phyloP scores from a whole-genome alignment of 192 early-diverging fungal species.

The Geranomyces michiganensis region DNA sequence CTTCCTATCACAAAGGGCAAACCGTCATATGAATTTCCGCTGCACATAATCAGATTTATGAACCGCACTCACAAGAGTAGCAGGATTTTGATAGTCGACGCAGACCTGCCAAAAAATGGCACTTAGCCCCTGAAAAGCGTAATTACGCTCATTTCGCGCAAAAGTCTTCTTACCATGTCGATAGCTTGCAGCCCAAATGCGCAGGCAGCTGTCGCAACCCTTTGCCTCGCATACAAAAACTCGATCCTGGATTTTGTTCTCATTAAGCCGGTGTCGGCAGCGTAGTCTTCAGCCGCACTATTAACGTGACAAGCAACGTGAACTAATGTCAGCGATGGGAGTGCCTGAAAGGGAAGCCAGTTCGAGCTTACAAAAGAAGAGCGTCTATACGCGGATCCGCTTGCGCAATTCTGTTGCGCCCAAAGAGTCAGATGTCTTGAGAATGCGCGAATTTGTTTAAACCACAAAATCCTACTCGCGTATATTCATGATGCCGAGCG shows the following conservation, averaged over 20 bases:
- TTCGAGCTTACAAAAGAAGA: conserved; percentile 50
- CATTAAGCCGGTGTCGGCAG: conserved; percentile 81
- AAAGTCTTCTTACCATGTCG: conserved; percentile 67
- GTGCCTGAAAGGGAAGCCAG: not conserved
- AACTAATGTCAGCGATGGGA: not conserved
- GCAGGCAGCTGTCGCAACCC: conserved; percentile 76
- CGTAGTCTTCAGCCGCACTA: conserved; percentile 92
- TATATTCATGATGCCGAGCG: conserved; percentile 81
- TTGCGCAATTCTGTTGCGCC: conserved; percentile 65
- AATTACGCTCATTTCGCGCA: not conserved
- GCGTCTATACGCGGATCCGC: conserved; percentile 78
- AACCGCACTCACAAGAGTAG: conserved; percentile 19
- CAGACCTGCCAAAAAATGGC: conserved; percentile 53
- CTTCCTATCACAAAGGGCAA: conserved; percentile 50
- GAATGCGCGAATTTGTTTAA: not conserved
- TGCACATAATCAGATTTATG: too few relatives aligned
- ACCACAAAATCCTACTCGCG: conserved; percentile 24
- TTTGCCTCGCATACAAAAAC: conserved; percentile 78
- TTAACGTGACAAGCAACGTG: not conserved
- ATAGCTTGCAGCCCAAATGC: conserved; percentile 90
- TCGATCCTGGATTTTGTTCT: conserved; percentile 75
- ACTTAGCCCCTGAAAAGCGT: not conserved
- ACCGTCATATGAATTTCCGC: too few relatives aligned
- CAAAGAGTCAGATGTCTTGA: not conserved
- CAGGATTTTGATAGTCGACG: conserved; percentile 73